phyloP scores from a whole-genome alignment of 2,329 filamentous ascomycete species.

The Metarhizium rileyi region DNA sequence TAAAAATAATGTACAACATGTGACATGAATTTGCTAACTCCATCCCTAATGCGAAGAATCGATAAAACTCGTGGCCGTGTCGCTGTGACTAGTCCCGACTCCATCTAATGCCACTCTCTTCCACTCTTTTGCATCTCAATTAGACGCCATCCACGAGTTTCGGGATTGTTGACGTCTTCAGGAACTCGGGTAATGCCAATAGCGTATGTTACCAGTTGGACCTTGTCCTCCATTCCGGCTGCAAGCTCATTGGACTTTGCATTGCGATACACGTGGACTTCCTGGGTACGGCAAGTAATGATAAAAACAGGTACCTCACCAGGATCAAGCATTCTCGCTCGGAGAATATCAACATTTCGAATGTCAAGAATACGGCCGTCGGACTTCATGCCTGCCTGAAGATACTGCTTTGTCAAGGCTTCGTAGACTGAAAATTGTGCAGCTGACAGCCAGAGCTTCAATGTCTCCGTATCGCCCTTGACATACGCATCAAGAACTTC shows the following conservation, averaged over 20 bases:
- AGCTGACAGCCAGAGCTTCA: conserved; percentile 92
- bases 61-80: background rate
- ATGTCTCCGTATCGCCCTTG: conserved; percentile 82
- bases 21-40: background rate
- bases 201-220: conserved; percentile 95
- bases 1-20: conserved; percentile 5
- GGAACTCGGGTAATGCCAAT: conserved; percentile 90
- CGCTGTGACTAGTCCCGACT: conserved; percentile 15
- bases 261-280: conserved; percentile 94
- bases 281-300: conserved; percentile 90
- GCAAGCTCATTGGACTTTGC: conserved; percentile 82
- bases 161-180: conserved; percentile 93
- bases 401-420: conserved; percentile 94
- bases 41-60: background rate
- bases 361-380: conserved; percentile 95
- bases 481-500: conserved; percentile 97
- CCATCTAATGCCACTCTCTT: conserved; percentile 61
- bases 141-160: conserved; percentile 92
- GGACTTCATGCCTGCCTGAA: conserved; percentile 82
- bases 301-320: conserved; percentile 93
- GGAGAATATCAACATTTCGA: conserved; percentile 79
- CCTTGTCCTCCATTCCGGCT: conserved; percentile 97
- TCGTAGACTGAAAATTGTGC: conserved; percentile 96
- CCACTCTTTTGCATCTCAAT: conserved; percentile 99
- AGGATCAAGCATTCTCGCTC: conserved; percentile 71